Evolutionary conservation across 495 filamentous ascomycete genomes (phyloP).

Genomic region (Talaromyces proteolyticus): DNA sequence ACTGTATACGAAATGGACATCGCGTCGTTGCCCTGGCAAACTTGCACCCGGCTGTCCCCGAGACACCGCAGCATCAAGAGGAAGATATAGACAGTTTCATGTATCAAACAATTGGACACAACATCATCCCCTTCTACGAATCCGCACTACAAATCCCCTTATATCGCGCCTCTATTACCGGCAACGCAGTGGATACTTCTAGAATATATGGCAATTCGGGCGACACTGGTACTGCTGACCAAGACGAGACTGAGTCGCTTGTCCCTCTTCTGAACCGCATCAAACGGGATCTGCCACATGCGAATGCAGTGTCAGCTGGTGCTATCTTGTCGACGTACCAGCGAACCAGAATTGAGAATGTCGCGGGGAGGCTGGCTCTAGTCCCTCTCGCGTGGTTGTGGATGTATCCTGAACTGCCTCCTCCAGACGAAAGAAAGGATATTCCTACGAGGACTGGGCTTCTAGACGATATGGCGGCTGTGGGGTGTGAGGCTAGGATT

Average conservation of each 20-base stretch:
- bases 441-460: conserved; percentile 41
- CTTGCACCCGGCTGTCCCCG: conserved; percentile 55
- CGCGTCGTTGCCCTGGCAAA: conserved; percentile 84
- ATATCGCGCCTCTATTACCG: conserved; percentile 68
- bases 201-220: conserved; percentile 44
- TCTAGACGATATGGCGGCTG: conserved; percentile 72
- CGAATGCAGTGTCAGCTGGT: conserved; percentile 81
- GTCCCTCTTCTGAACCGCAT: conserved; percentile 63
- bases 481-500: conserved; percentile 75
- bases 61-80: conserved; percentile 15
- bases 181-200: conserved; percentile 57
- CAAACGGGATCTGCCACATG: conserved; percentile 58
- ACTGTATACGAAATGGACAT: conserved; percentile 83
- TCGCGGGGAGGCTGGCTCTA: conserved; percentile 71
- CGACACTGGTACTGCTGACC: conserved; percentile 8
- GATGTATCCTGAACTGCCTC: conserved; percentile 75
- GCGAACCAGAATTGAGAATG: conserved; percentile 85
- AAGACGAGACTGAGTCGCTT: conserved; percentile 86
- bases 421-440: conserved; percentile 16
- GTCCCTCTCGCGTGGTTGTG: conserved; percentile 81
- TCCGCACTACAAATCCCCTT: conserved; percentile 70
- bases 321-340: conserved; percentile 95
- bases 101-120: conserved; percentile 96
- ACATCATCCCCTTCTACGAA: conserved; percentile 79
- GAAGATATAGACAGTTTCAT: conserved; percentile 93